A percentile compares a stretch with the other conserved stretches of the same genome.
phyloP scores from a whole-genome alignment of 345 rosid genomes.

The Nephelium lappaceum region DNA sequence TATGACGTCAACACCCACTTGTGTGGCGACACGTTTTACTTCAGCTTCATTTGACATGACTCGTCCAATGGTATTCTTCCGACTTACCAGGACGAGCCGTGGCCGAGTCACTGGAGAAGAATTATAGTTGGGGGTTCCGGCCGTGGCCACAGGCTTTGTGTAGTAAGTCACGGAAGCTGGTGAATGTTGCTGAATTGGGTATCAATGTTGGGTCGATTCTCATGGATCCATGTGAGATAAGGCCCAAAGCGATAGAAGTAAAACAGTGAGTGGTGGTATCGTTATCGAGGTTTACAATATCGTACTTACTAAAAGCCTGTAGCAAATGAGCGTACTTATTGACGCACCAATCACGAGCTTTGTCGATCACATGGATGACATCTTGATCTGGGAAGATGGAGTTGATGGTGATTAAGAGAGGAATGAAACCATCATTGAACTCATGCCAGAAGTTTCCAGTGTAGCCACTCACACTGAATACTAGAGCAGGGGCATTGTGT shows the following conservation, averaged over 20 bases:
- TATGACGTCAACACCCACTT: slow-evolving; percentile 53
- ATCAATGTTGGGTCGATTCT: slow-evolving; percentile 29
- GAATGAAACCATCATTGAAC: slow-evolving; percentile 63
- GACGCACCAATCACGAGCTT: slow-evolving; percentile 64
- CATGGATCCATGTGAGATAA: slow-evolving; percentile 57
- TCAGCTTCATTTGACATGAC: slow-evolving; percentile 41
- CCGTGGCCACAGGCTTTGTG: slow-evolving; percentile 36
- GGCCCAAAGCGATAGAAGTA: slow-evolving; percentile 46
- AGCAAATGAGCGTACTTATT: slow-evolving; percentile 45
- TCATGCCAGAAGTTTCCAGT: slow-evolving; percentile 71
- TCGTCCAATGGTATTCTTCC: slow-evolving; percentile 30
- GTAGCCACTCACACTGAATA: slow-evolving; percentile 65
- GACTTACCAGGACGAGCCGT: slow-evolving; percentile 34
- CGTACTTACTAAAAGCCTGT: slow-evolving; percentile 41
- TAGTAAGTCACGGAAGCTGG: slow-evolving; percentile 43
- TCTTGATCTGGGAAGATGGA: slow-evolving; percentile 41
- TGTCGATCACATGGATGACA: slow-evolving; percentile 44
- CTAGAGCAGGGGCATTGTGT: slow-evolving; percentile 52
- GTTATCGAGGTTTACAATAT: slow-evolving; percentile 46
- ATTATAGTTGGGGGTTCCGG: neutral
- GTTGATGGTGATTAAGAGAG: slow-evolving; percentile 59
- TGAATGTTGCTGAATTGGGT: slow-evolving; percentile 39
- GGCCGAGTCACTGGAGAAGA: slow-evolving; percentile 18
- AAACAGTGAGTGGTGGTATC: slow-evolving; percentile 52
- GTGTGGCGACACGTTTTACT: slow-evolving; percentile 26